phyloP scores from a whole-genome alignment of 441 rosid species.

The Metrosideros polymorpha region DNA sequence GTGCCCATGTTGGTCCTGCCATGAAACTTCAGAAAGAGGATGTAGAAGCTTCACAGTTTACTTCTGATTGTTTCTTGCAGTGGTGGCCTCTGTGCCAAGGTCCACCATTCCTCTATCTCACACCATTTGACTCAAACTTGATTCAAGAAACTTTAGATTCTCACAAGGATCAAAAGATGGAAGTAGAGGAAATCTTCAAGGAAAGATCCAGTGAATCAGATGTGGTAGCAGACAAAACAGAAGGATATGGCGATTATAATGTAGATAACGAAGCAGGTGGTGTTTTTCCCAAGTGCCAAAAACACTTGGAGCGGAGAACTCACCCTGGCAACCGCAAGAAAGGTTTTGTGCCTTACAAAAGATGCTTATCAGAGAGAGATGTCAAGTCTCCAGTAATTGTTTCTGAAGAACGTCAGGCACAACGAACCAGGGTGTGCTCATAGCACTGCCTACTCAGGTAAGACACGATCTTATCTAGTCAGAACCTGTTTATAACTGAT shows the following conservation, averaged over 20 bases:
- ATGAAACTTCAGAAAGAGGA: constrained; percentile 3
- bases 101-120: constrained; percentile 1
- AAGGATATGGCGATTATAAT: constrained; percentile 6
- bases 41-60: neutral
- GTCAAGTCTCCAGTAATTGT: constrained; percentile 18
- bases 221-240: constrained; percentile 16
- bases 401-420: constrained; percentile 27
- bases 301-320: neutral
- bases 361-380: constrained; percentile 48
- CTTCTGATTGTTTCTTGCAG: constrained; percentile 1
- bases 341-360: constrained; percentile 60
- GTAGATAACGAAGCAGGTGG: constrained; percentile 21
- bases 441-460: constrained; percentile 6
- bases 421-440: constrained; percentile 43
- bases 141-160: neutral
- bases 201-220: constrained; percentile 37
- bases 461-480: neutral
- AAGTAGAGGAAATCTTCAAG: constrained; percentile 9
- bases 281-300: constrained; percentile 16
- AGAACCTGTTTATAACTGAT: neutral
- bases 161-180: neutral
- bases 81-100: constrained; percentile 9
- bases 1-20: neutral
- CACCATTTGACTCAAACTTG: constrained; percentile 3
- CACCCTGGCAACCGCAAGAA: constrained; percentile 1